phyloP scores from a whole-genome alignment of 495 filamentous ascomycete genomes.

The Pyrenopolyporus hunteri region DNA sequence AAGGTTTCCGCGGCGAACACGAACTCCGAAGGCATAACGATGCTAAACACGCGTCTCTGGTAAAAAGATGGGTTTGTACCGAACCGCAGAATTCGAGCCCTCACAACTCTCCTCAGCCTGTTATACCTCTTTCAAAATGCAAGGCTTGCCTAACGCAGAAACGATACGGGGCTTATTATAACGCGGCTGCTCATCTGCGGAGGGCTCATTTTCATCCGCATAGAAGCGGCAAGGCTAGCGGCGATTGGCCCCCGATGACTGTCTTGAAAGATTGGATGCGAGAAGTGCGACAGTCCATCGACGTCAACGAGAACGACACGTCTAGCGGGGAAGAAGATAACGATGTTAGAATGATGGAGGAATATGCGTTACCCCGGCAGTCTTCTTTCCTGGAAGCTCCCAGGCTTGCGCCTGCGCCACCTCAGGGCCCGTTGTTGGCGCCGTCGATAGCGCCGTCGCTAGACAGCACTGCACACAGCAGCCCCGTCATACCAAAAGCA shows the following conservation, averaged over 20 bases:
- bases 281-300: constrained; percentile 64
- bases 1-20: constrained; percentile 93
- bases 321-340: constrained; percentile 56
- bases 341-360: constrained; percentile 49
- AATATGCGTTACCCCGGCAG: constrained; percentile 49
- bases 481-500: constrained; percentile 38
- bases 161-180: constrained; percentile 97
- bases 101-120: constrained; percentile 55
- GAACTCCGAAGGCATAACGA: constrained; percentile 89
- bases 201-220: constrained; percentile 84
- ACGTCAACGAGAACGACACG: constrained; percentile 53
- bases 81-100: constrained; percentile 48
- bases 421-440: constrained; percentile 39
- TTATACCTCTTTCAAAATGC: constrained; percentile 79
- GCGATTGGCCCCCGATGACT: constrained; percentile 86
- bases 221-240: constrained; percentile 84
- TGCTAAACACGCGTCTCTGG: constrained; percentile 72
- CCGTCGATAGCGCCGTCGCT: constrained; percentile 40
- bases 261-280: constrained; percentile 84
- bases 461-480: constrained; percentile 42
- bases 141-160: constrained; percentile 79
- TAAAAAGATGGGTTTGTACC: constrained; percentile 81
- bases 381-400: constrained; percentile 49
- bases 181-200: constrained; percentile 90
- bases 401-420: constrained; percentile 52